Evolutionary conservation across 768 basidiomycete species (phyloP), one percentile per base, ranked within the genome.

Genomic region (Calocera viscosa): DNA sequence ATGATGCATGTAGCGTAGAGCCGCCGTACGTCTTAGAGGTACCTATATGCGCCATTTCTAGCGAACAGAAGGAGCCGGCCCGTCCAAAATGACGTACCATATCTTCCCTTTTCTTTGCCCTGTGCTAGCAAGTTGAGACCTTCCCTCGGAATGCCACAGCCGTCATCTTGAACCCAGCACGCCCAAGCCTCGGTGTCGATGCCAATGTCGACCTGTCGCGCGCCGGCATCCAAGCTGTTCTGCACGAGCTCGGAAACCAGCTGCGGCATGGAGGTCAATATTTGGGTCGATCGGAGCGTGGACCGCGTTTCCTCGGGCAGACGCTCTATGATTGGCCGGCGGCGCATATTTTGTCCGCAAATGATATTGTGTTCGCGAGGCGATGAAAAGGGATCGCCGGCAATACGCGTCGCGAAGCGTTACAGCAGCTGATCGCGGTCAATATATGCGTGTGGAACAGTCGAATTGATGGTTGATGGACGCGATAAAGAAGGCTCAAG

Each of bases 91-190:
- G 12, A 78, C 89, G 70, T 74, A 91, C 89, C 81, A 76, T 92
- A 91, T 67, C 92, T 78, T 65, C 83, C 83, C 38, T 74, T 76
- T 68, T 84, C 82, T 26, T 77, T 76, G 5, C 78, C 82, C 68
- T 76, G 77, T 3, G 82, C 85, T 8, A 94, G 77, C 17, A 77
- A 68, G 30, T 73, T 76, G 69, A 96, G 77, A 0, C 82, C 83
- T 5, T 82, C 82, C 72, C 82, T 83, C 39, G 77, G 77, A 64
- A 97, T 87, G 1, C 95, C 95, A 65, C 71, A 71, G 0, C 95
- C 95, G 73, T 96, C 83, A 77, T 98, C 95, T 71, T 82, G 81
- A 10, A 94, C 89, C 84, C 90, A 88, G 71, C 91, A 87, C 7
- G 81, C 80, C 91, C 92, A 94, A 49, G 87, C 84, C 49, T 82